Percentiles rank a stretch among this genome's conserved stretches.
These are phyloP conservation scores for Acer saccharum DNA, from an alignment of 345 rosid genomes.

Conservation along the genomic window DNA sequence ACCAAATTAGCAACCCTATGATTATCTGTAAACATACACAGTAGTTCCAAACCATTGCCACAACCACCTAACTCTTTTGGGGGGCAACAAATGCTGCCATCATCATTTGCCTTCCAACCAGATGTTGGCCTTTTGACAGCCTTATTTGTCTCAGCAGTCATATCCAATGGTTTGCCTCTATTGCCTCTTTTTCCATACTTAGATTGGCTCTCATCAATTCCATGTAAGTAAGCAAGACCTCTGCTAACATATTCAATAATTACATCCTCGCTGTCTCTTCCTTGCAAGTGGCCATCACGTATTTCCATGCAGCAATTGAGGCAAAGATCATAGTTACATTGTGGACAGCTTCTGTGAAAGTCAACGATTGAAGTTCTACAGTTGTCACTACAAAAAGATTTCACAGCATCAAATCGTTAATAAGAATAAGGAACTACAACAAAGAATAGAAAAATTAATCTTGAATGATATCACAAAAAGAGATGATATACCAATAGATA, in stretches of 20 bases:
- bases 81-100: constrained; percentile 46
- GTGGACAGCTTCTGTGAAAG: constrained; percentile 43
- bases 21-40: constrained; percentile 28
- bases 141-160: constrained; percentile 6
- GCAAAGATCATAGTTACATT: constrained; percentile 46
- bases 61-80: constrained; percentile 37
- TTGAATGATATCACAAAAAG: neutral
- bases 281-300: constrained; percentile 37
- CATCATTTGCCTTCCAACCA: constrained; percentile 44
- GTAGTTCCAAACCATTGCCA: constrained; percentile 39
- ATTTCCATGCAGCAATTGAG: constrained; percentile 44
- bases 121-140: neutral
- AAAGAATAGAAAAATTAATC: neutral
- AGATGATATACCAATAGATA: constrained; percentile 36
- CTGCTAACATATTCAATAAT: constrained; percentile 19
- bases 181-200: neutral
- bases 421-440: neutral
- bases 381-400: constrained; percentile 33
- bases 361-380: constrained; percentile 52
- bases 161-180: neutral
- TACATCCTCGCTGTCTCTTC: constrained; percentile 23
- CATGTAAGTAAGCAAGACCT: constrained; percentile 38
- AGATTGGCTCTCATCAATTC: neutral
- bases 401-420: neutral
- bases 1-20: constrained; percentile 38